A percentile compares a stretch with the other conserved stretches of the same genome.
phyloP scores from a whole-genome alignment of 75 land plant species.

The Azolla pinnata region DNA sequence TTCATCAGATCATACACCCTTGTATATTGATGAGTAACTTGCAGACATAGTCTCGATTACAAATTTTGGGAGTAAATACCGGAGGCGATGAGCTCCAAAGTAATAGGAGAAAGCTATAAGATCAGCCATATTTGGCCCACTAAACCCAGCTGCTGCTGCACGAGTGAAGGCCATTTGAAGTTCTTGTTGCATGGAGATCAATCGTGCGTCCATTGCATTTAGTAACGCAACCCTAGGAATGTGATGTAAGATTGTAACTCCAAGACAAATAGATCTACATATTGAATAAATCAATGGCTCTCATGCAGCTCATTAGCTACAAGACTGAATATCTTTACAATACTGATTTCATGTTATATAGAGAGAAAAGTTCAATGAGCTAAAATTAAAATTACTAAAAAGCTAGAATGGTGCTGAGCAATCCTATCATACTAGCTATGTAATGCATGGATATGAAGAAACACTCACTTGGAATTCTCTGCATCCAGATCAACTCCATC shows the following conservation, averaged over 20 bases:
- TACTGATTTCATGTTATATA: too few relatives aligned
- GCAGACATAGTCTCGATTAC: too few relatives aligned
- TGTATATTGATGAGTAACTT: too few relatives aligned
- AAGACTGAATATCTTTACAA: too few relatives aligned
- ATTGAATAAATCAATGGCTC: background rate
- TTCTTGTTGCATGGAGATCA: slow-evolving; percentile 38
- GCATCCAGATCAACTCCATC: too few relatives aligned
- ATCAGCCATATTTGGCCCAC: slow-evolving; percentile 25
- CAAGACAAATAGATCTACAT: background rate
- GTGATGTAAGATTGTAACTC: background rate
- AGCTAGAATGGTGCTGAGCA: background rate
- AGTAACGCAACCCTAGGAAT: slow-evolving; percentile 49
- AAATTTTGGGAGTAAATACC: too few relatives aligned
- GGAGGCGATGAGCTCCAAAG: slow-evolving; percentile 38
- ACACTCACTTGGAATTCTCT: too few relatives aligned
- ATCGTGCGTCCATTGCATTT: slow-evolving; percentile 62
- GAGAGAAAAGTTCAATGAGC: background rate
- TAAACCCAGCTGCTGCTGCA: slow-evolving; percentile 40
- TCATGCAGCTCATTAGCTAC: background rate
- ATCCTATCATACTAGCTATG: background rate
- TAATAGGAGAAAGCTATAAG: slow-evolving; percentile 37
- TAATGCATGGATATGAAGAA: background rate
- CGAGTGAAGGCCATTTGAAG: slow-evolving; percentile 27
- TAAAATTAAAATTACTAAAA: background rate
- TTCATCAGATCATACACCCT: too few relatives aligned